Conservation (phyloP, 2,329 filamentous ascomycete species). For the Trichoderma afroharzianum region DNA sequence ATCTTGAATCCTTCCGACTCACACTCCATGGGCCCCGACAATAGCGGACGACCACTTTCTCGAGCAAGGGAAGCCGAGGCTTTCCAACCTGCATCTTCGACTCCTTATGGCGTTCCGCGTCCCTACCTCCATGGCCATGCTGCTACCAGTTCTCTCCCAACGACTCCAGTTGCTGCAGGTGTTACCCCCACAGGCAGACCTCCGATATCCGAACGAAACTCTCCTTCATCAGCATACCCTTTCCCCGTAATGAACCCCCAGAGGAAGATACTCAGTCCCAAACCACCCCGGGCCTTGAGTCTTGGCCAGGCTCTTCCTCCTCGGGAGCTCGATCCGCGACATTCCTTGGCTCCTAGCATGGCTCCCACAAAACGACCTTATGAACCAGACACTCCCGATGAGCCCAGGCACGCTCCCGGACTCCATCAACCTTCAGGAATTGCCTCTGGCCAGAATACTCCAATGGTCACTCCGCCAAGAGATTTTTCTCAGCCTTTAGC, state of each 20-base stretch:
- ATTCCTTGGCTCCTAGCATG: conserved; percentile 22
- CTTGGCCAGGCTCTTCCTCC: conserved; percentile 25
- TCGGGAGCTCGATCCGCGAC: conserved; percentile 26
- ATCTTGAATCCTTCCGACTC: conserved; percentile 38
- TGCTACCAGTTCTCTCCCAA: conserved; percentile 33
- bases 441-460: conserved; percentile 22
- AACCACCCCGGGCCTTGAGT: conserved; percentile 28
- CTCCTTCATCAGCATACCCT: conserved; percentile 30
- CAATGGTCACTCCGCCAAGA: conserved; percentile 29
- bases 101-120: conserved; percentile 24
- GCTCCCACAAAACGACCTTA: conserved; percentile 33
- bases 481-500: conserved; percentile 36
- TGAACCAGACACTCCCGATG: conserved; percentile 28
- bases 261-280: conserved; percentile 33
- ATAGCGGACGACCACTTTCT: conserved; percentile 17
- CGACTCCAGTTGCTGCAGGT: conserved; percentile 29
- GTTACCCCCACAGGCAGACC: conserved; percentile 28
- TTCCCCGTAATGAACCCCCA: conserved; percentile 30
- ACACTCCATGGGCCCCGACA: conserved; percentile 22
- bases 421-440: conserved; percentile 27
- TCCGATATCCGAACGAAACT: conserved; percentile 31
- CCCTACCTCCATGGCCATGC: conserved; percentile 28
- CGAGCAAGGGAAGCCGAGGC: conserved; percentile 23
- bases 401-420: conserved; percentile 26
- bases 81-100: conserved; percentile 21